These are phyloP conservation scores for Epithemia pelagica DNA, from an alignment of 108 stramenopile species.

Conservation along the genomic window DNA sequence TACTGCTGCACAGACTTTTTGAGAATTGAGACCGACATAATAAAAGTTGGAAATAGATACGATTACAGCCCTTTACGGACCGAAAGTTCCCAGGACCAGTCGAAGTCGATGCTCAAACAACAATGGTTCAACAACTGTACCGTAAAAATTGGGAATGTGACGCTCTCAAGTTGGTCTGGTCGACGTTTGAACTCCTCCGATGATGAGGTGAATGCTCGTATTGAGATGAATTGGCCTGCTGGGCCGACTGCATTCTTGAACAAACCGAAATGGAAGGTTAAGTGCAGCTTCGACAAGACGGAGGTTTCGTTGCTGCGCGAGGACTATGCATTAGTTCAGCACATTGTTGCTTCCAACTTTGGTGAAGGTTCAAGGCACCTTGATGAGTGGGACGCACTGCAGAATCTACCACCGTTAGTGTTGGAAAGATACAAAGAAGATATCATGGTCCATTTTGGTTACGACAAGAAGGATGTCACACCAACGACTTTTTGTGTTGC, in stretches of 20 bases:
- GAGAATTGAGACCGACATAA: conserved; percentile 23
- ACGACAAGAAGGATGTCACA: conserved; percentile 68
- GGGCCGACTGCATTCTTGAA: conserved; percentile 45
- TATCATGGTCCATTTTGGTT: conserved; percentile 58
- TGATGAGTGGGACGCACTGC: conserved; percentile 51
- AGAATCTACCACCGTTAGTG: conserved; percentile 25
- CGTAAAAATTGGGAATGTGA: conserved; percentile 19
- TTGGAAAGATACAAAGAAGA: conserved; percentile 24
- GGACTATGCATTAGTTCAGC: conserved; percentile 56
- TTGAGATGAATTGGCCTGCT: conserved; percentile 49
- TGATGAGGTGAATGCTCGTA: conserved; percentile 11
- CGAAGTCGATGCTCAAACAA: conserved; percentile 1
- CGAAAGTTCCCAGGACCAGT: background rate
- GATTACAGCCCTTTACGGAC: conserved; percentile 12
- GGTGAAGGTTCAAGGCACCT: conserved; percentile 58
- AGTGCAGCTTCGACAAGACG: conserved; percentile 33
- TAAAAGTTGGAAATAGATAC: conserved; percentile 36
- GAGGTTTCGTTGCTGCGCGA: conserved; percentile 29
- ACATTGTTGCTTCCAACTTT: conserved; percentile 54
- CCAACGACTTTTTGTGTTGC: conserved; percentile 57
- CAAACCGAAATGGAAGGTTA: conserved; percentile 61
- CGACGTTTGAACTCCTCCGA: conserved; percentile 17
- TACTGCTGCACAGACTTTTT: conserved; percentile 58
- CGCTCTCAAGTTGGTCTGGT: conserved; percentile 34
- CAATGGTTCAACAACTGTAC: conserved; percentile 65